These are phyloP conservation scores for Paecilomyces dactylethromorphus DNA, from an alignment of 2,329 filamentous ascomycete species.

Conservation along the genomic window DNA sequence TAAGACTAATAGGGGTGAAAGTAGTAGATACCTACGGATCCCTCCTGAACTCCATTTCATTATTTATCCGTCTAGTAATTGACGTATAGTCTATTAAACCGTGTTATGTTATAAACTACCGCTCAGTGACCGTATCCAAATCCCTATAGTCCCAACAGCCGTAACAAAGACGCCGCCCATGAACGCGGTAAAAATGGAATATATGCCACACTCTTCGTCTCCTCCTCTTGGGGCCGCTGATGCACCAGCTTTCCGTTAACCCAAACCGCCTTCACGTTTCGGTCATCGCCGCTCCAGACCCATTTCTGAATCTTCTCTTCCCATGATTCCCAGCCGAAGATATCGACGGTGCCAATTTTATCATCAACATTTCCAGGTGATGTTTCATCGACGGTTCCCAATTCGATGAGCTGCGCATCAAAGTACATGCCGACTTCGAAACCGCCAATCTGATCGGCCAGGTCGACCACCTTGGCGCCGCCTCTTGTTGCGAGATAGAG, in stretches of 20 bases:
- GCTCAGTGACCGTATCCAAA: neutral
- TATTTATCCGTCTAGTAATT: neutral
- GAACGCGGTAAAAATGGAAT: neutral
- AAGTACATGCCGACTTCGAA: constrained; percentile 85
- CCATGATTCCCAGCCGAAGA: constrained; percentile 92
- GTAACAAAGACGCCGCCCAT: neutral
- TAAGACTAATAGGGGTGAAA: no score
- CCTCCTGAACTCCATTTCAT: neutral
- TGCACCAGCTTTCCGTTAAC: constrained; percentile 79
- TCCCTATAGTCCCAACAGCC: neutral
- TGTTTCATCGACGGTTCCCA: constrained; percentile 38
- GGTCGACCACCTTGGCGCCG: constrained; percentile 72
- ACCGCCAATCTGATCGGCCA: constrained; percentile 64
- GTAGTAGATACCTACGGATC: neutral
- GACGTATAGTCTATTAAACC: neutral
- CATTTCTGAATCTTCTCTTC: constrained; percentile 84
- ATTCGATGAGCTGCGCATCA: constrained; percentile 77
- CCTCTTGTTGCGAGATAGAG: constrained; percentile 83
- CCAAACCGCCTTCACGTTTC: constrained; percentile 86
- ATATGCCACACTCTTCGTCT: neutral
- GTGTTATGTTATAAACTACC: neutral
- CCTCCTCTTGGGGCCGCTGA: constrained; percentile 7
- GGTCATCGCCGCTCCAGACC: constrained; percentile 88
- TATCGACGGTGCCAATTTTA: constrained; percentile 53
- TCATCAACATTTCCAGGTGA: constrained; percentile 28